These are phyloP conservation scores for Zymoseptoria crescenta DNA, from an alignment of 2,329 filamentous ascomycete genomes.

Conservation along the genomic window DNA sequence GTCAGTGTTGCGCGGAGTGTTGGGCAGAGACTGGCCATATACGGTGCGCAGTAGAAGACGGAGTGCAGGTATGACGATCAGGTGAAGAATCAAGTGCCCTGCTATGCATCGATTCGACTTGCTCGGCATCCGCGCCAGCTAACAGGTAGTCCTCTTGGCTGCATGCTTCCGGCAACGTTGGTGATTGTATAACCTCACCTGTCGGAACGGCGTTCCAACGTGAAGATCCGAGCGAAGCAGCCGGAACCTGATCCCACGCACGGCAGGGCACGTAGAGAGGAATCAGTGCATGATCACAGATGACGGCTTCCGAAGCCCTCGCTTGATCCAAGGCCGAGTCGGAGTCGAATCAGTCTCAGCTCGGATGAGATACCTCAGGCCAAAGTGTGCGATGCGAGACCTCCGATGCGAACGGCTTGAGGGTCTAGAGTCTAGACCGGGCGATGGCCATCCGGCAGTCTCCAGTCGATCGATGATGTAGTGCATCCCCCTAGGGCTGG, in stretches of 20 bases:
- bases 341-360: neutral
- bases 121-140: no score
- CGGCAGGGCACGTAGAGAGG: no score
- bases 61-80: neutral
- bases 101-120: neutral
- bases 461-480: neutral
- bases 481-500: neutral
- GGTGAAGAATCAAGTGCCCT: neutral
- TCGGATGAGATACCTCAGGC: neutral
- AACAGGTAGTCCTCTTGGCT: neutral
- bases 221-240: neutral
- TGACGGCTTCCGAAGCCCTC: no score
- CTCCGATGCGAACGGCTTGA: neutral
- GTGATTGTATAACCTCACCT: neutral
- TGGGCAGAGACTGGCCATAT: neutral
- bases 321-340: no score
- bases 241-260: neutral
- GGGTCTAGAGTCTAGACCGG: neutral
- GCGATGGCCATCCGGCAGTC: neutral
- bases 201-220: neutral
- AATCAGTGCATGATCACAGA: neutral
- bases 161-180: neutral
- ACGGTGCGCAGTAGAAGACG: neutral
- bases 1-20: neutral
- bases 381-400: neutral